Base-by-base conservation (phyloP, 495 filamentous ascomycete species). In the Podospora pseudoanserina region DNA sequence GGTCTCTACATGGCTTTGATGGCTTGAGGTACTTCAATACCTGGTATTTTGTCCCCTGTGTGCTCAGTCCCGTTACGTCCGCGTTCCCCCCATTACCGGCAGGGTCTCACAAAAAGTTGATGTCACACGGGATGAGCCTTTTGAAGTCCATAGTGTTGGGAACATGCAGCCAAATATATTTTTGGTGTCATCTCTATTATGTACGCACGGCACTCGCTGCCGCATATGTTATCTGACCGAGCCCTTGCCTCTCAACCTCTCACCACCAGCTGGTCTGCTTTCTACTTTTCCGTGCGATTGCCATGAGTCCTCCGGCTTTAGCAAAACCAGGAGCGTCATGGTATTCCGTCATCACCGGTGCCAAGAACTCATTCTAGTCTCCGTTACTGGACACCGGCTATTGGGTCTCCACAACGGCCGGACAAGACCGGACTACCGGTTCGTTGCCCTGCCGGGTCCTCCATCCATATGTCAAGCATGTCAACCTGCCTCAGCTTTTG, bases 371-470 rank as follows among this genome's bases (percentile, higher is more conserved):
- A 19, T 11, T 49, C 3, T 44, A 27, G 30, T 19, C 32, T 63
- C 20, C 61, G 61, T 63, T 63, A 28, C 61, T 63, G 30, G 19
- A 34, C 49, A 64, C 53, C 68, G 68, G 68, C 62, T 65, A 60
- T 63, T 30, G 58, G 16, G 32, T 28, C 62, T 7, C 62, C 69
- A 71, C 69, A 63, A 34, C 34, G 49, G 55, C 69, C 65, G 65
- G 61, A 34, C 56, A 64, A 26, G 69, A 28, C 69, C 65, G 69
- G 61, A 44, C 61, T 23, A 32, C 61, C 61, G 61, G 61, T n/a
- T 63, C 19, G 16, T 49, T 19, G 27, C 18, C 55, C n/a, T 7
- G n/a, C 55, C 55, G 55, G 55, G 55, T 19, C 39, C 5, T 49
- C 39, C 55, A 58, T 7, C n/a, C 55, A 65, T 11, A 27, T 57